Percentiles rank a stretch among this genome's conserved stretches.
Conservation (phyloP, 768 basidiomycete genomes). For the Rhizopogon sp. region DNA sequence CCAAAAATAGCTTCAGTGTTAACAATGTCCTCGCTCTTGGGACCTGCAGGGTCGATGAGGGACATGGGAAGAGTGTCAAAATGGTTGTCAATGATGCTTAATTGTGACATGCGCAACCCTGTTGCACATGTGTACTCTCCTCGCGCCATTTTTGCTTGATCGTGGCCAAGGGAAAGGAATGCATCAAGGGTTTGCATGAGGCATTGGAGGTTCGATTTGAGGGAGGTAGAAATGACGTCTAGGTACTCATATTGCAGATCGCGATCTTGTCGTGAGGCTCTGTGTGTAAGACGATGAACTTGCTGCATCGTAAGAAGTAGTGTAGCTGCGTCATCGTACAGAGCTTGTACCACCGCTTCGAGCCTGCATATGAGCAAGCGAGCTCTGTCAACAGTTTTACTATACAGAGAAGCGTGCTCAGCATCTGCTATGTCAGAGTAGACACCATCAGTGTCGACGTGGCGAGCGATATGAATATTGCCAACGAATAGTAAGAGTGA, state of each 20-base stretch:
- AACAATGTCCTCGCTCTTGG: constrained; percentile 47
- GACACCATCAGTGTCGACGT: constrained; percentile 80
- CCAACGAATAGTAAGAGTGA: constrained; percentile 54
- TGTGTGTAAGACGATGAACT: constrained; percentile 12
- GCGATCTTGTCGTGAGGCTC: constrained; percentile 6
- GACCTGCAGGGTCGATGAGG: constrained; percentile 33
- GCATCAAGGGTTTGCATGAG: constrained; percentile 58
- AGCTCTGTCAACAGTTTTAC: constrained; percentile 64
- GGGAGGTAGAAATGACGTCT: constrained; percentile 43
- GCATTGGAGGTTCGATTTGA: constrained; percentile 52
- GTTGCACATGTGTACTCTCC: constrained; percentile 73
- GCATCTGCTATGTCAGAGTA: constrained; percentile 39
- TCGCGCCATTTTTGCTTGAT: constrained; percentile 67
- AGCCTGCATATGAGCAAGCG: constrained; percentile 61
- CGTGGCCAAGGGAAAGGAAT: constrained; percentile 58
- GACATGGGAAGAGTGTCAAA: constrained; percentile 40
- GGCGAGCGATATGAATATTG: constrained; percentile 73
- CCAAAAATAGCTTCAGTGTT: constrained; percentile 52
- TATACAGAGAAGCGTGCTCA: constrained; percentile 47
- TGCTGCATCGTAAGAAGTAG: constrained; percentile 56
- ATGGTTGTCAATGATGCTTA: constrained; percentile 54
- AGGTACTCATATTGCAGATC: constrained; percentile 36
- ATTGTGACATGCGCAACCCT: constrained; percentile 70
- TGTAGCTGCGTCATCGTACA: constrained; percentile 66
- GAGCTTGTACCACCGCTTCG: constrained; percentile 64